A percentile compares a stretch with the other conserved stretches of the same genome.
These are phyloP conservation scores for Nymphaea thermarum DNA, from an alignment of 164 flowering plant species.

Conservation along the genomic window DNA sequence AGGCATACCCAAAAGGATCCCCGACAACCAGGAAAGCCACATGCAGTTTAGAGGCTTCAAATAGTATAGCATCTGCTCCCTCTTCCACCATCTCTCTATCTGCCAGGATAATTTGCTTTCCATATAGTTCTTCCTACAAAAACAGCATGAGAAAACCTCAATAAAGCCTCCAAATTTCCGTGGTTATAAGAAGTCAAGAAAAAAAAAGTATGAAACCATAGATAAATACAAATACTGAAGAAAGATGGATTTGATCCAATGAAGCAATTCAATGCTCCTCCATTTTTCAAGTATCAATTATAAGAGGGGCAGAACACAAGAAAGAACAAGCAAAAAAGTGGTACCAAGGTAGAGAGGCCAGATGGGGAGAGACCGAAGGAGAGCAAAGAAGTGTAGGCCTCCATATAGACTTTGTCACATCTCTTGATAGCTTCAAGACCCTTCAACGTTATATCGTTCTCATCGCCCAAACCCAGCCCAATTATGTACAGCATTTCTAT, in stretches of 20 bases:
- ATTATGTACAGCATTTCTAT: conserved; percentile 57
- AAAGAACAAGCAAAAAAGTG: neutral
- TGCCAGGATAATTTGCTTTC: conserved; percentile 49
- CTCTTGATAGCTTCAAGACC: conserved; percentile 76
- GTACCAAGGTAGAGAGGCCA: conserved; percentile 68
- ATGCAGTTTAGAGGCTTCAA: conserved; percentile 43
- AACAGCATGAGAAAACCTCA: neutral
- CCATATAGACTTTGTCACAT: conserved; percentile 68
- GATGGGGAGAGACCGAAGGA: conserved; percentile 70
- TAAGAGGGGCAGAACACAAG: neutral
- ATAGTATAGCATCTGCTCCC: conserved; percentile 49
- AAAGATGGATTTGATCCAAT: neutral
- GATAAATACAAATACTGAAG: neutral
- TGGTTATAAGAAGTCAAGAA: neutral
- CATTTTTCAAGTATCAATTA: neutral
- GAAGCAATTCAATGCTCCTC: neutral
- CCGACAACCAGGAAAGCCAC: conserved; percentile 97
- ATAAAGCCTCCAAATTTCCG: neutral
- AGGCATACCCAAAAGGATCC: conserved; percentile 82
- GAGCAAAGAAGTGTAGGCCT: conserved; percentile 81
- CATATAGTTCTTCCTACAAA: conserved; percentile 60
- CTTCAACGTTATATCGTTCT: conserved; percentile 69
- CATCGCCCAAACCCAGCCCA: conserved; percentile 83
- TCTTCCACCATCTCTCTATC: conserved; percentile 96
- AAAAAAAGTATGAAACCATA: neutral